Evolutionary conservation across 352 stramenopile genomes (phyloP).

Genomic region (Globisporangium sylvaticum): DNA sequence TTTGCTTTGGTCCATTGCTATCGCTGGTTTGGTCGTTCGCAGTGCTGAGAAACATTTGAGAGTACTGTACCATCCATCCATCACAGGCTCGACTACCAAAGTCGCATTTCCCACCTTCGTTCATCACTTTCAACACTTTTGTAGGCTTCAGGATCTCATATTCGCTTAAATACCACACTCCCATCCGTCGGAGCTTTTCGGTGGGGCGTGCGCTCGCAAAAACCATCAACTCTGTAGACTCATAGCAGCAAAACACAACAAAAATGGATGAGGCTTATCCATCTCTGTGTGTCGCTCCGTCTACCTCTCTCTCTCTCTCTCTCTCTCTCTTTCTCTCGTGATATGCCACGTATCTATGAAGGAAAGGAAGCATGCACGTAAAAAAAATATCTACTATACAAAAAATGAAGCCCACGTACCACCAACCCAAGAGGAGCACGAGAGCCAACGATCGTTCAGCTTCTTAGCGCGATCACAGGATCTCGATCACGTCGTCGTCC

Average conservation of each 20-base stretch:
- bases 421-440: not conserved
- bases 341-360: not conserved
- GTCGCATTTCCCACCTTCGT: not conserved
- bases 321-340: not conserved
- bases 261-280: not conserved
- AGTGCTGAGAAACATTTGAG: not conserved
- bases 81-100: not conserved
- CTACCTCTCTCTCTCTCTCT: not conserved
- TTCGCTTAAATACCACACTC: not conserved
- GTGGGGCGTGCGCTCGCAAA: not conserved
- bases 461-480: constrained; percentile 5
- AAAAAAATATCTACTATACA: not conserved
- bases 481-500: constrained; percentile 25
- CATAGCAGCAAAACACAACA: not conserved
- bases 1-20: not conserved
- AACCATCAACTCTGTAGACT: not conserved
- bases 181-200: not conserved
- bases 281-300: not conserved
- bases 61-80: not conserved
- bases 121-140: not conserved
- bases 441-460: not conserved
- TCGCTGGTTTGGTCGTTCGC: not conserved
- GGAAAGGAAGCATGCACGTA: not conserved
- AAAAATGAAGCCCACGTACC: not conserved
- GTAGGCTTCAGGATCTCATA: not conserved